These are phyloP conservation scores for Penicillium desertorum DNA, from an alignment of 495 filamentous ascomycete genomes.

Conservation along the genomic window DNA sequence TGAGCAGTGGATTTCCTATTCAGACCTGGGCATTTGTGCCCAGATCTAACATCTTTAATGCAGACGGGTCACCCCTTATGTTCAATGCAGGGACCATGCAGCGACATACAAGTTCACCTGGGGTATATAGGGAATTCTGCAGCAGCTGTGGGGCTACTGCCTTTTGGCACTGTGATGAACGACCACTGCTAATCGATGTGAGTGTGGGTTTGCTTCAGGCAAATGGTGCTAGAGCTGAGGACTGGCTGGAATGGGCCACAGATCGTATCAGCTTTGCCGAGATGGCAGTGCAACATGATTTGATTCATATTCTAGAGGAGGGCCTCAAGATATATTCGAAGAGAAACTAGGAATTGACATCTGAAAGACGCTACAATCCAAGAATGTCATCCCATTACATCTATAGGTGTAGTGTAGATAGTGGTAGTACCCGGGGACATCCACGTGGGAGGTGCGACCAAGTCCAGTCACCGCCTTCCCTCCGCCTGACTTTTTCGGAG, in stretches of 20 bases:
- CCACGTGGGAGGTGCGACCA: neutral
- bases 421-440: too few relatives aligned
- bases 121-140: constrained; percentile 64
- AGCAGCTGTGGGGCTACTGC: constrained; percentile 61
- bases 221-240: constrained; percentile 53
- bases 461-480: constrained; percentile 11
- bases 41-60: constrained; percentile 56
- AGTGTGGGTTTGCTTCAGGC: constrained; percentile 61
- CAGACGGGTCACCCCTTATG: constrained; percentile 35
- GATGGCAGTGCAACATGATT: constrained; percentile 46
- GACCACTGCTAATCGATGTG: constrained; percentile 63
- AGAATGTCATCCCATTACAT: neutral
- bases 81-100: constrained; percentile 51
- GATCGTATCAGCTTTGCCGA: constrained; percentile 62
- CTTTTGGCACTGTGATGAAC: constrained; percentile 61
- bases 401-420: too few relatives aligned
- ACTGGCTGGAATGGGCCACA: constrained; percentile 61
- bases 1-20: constrained; percentile 63
- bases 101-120: constrained; percentile 53
- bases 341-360: neutral
- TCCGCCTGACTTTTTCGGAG: constrained; percentile 1
- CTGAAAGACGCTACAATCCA: neutral
- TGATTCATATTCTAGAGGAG: constrained; percentile 35
- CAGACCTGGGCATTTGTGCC: constrained; percentile 70
- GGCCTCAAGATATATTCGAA: constrained; percentile 12